A percentile compares a stretch with the other conserved stretches of the same genome.
Conservation (phyloP, 2,329 filamentous ascomycete species). For the Xylaria sp. region DNA sequence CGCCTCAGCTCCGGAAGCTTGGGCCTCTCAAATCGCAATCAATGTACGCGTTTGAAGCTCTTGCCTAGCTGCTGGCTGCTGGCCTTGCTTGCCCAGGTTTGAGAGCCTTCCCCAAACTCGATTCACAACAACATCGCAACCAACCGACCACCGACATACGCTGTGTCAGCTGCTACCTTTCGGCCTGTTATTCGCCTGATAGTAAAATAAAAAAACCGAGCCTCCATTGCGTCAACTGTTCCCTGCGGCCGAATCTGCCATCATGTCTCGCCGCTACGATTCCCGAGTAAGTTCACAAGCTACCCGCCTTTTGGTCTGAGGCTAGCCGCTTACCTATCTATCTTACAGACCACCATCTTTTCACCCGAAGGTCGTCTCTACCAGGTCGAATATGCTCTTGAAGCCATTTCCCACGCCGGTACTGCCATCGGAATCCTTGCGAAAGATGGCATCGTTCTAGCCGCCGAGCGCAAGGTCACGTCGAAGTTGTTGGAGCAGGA, state of each 20-base stretch:
- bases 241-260: slow-evolving; percentile 35
- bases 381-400: slow-evolving; percentile 98
- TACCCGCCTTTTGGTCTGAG: slow-evolving; percentile 24
- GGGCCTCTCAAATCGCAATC: slow-evolving; percentile 7
- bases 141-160: slow-evolving; percentile 5
- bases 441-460: slow-evolving; percentile 96
- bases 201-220: slow-evolving; percentile 1
- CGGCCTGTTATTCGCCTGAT: not conserved
- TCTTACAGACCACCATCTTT: slow-evolving; percentile 91
- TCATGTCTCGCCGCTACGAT: slow-evolving; percentile 97
- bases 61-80: slow-evolving; percentile 35
- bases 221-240: slow-evolving; percentile 3
- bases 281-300: slow-evolving; percentile 71
- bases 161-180: slow-evolving; percentile 1
- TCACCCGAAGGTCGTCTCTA: slow-evolving; percentile 97
- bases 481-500: slow-evolving; percentile 99
- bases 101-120: slow-evolving; percentile 25
- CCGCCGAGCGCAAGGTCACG: slow-evolving; percentile 97
- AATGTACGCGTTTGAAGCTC: slow-evolving; percentile 39
- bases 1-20: slow-evolving; percentile 11
- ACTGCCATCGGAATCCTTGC: slow-evolving; percentile 96
- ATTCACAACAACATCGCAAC: slow-evolving; percentile 15
- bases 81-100: slow-evolving; percentile 19
- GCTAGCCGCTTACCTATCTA: slow-evolving; percentile 27
- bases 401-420: slow-evolving; percentile 97